Percentiles rank a stretch among this genome's conserved stretches.
Evolutionary conservation across 805 yeast genomes (phyloP).

Genomic region (Ogataea paradorogensis): DNA sequence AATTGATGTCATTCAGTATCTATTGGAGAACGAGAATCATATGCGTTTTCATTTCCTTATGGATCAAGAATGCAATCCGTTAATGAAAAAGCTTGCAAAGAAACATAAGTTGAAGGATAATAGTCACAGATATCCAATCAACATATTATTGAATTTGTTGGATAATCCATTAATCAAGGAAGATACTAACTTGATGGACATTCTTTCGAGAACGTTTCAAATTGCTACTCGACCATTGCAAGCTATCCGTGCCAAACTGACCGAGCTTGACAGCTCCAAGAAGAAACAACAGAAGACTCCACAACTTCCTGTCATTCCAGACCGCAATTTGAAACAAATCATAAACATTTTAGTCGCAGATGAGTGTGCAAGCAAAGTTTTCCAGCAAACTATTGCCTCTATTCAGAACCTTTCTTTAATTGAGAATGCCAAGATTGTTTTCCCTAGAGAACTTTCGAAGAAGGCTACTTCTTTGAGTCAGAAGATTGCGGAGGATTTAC

Average conservation of each 20-base stretch:
- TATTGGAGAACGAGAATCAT: constrained; percentile 64
- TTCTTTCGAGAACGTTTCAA: constrained; percentile 70
- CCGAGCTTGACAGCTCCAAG: constrained; percentile 30
- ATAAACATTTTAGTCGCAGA: constrained; percentile 70
- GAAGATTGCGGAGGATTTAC: constrained; percentile 52
- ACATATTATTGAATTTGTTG: constrained; percentile 59
- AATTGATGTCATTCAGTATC: constrained; percentile 67
- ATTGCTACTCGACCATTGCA: constrained; percentile 72
- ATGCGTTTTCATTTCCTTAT: constrained; percentile 72
- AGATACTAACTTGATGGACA: constrained; percentile 73
- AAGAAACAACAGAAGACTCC: constrained; percentile 21
- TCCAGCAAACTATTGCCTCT: constrained; percentile 76
- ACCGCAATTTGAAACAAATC: constrained; percentile 55
- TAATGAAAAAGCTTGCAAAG: constrained; percentile 36
- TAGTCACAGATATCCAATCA: constrained; percentile 66
- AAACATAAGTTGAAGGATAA: constrained; percentile 39
- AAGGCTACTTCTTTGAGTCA: constrained; percentile 61
- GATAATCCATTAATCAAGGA: constrained; percentile 63
- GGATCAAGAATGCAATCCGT: constrained; percentile 64
- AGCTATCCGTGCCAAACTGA: constrained; percentile 42
- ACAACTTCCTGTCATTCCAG: constrained; percentile 63
- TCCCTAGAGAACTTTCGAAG: constrained; percentile 64
- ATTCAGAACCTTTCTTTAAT: constrained; percentile 73
- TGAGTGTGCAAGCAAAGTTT: constrained; percentile 81
- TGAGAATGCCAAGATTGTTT: constrained; percentile 57